phyloP scores from a whole-genome alignment of 495 filamentous ascomycete genomes.

The Niebla homalea region DNA sequence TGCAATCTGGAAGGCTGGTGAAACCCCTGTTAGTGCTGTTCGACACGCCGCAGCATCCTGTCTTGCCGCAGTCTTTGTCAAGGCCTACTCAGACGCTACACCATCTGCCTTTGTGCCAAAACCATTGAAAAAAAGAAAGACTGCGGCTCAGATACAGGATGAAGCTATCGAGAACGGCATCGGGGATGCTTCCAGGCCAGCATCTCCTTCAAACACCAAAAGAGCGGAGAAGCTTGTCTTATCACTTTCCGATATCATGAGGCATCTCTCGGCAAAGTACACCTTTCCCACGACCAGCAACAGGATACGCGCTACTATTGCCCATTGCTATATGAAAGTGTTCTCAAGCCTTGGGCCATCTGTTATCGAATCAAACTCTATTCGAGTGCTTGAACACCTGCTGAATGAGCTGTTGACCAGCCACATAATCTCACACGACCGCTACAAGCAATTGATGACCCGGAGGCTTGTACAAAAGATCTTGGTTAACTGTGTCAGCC shows the following conservation, averaged over 20 bases:
- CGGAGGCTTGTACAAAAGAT: conserved; percentile 75
- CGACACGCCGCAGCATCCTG: conserved; percentile 81
- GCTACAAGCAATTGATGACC: conserved; percentile 76
- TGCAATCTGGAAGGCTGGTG: conserved; percentile 70
- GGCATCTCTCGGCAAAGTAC: conserved; percentile 72
- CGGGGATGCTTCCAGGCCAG: conserved; percentile 55
- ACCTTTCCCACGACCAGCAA: conserved; percentile 67
- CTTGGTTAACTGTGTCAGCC: conserved; percentile 71
- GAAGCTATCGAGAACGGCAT: conserved; percentile 64
- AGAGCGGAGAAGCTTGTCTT: conserved; percentile 58
- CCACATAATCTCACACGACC: conserved; percentile 62
- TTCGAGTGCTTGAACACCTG: conserved; percentile 66
- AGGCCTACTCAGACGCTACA: conserved; percentile 56
- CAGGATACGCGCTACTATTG: conserved; percentile 67
- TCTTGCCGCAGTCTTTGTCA: conserved; percentile 63
- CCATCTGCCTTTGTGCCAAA: conserved; percentile 43
- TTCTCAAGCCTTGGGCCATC: conserved; percentile 61
- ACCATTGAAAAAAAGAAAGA: conserved; percentile 58
- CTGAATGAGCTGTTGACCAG: conserved; percentile 68
- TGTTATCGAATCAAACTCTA: conserved; percentile 66
- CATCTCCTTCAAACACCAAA: conserved; percentile 44
- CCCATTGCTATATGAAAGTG: conserved; percentile 72
- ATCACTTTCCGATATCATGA: conserved; percentile 65
- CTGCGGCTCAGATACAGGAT: conserved; percentile 52
- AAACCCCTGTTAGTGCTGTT: conserved; percentile 58